Percentiles rank a stretch among this genome's conserved stretches.
These are phyloP conservation scores for Lentinula novae-zelandiae DNA, from an alignment of 1,284 basidiomycete genomes.

Conservation along the genomic window DNA sequence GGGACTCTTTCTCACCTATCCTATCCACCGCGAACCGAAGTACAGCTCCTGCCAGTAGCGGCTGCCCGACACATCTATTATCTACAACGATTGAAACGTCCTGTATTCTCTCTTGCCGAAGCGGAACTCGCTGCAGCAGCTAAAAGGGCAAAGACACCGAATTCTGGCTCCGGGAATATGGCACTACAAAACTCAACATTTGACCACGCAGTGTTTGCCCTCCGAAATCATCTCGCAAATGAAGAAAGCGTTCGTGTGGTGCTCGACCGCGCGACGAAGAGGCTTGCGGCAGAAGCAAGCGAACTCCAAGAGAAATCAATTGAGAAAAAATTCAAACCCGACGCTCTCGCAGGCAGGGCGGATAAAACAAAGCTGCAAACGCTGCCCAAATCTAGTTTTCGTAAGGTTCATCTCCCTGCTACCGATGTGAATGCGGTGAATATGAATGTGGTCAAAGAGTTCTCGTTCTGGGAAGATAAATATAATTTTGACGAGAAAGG, in stretches of 20 bases:
- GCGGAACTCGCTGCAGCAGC: not conserved
- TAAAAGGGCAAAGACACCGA: not conserved
- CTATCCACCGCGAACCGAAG: conserved; percentile 11
- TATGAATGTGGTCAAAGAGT: not conserved
- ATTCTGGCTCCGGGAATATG: not conserved
- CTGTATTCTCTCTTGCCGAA: not conserved
- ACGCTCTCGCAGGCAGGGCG: not conserved
- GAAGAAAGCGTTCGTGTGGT: not conserved
- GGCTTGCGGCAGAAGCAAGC: not conserved
- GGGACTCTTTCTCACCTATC: not conserved
- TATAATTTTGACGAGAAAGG: not conserved
- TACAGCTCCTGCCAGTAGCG: conserved; percentile 1
- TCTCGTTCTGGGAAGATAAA: not conserved
- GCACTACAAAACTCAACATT: not conserved
- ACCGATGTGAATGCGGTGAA: not conserved
- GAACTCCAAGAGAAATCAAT: not conserved
- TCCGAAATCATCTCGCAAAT: not conserved
- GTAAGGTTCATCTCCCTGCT: not conserved
- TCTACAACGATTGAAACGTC: not conserved
- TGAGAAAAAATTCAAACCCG: not conserved
- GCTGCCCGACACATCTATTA: conserved; percentile 1
- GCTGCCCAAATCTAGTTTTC: not conserved
- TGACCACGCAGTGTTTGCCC: not conserved
- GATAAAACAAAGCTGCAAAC: not conserved
- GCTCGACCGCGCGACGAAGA: not conserved